Base-by-base conservation (phyloP, 179 eudicot species). In the Spinacia oleracea region DNA sequence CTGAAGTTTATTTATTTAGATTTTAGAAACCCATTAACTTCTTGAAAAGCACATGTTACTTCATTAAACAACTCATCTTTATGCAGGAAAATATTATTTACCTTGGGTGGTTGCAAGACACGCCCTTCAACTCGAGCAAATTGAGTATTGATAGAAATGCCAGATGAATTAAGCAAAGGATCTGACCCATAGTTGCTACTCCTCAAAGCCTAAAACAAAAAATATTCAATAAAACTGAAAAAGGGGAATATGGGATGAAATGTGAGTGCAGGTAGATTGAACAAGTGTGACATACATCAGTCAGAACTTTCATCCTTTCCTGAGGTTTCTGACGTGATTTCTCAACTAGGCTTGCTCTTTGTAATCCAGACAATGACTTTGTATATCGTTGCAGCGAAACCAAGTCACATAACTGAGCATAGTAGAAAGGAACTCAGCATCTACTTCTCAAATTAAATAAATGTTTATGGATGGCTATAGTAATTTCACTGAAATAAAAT, bases 301-400 rank as follows among this genome's bases (percentile, higher is more conserved):
- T 86, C 51, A 92, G 82, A 46, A 81, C 85, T 21, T 79, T 77
- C 94, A 87, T 92, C 77, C 97, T 84, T 65, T 92, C 94, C 16
- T 81, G 88, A 0, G 97, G 97, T 84, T 92, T 92, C 50, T 92
- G 97, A 18, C 95, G 87, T 2, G 97, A 92, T 72, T 91, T 91
- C 86, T 92, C 97, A 60, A 91, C 97, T 18, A 91, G 77, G 0
- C 88, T 87, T 15, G 96, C 84, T 56, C 97, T 72, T 78, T 91
- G 97, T 55, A 86, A 51, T 8, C 92, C 89, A 18, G 90, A 83
- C 31, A 93, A 75, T 12, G 96, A 85, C 81, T 89, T 90, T 4
- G 96, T 90, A 43, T 91, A 90, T 0, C 94, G 86, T 88, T 93
- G 94, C 74, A 91, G 77, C 0, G 93, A 87, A 42, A 93, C 97